Evolutionary conservation across 2,329 filamentous ascomycete genomes (phyloP).

Genomic region (Trichoderma gracile): DNA sequence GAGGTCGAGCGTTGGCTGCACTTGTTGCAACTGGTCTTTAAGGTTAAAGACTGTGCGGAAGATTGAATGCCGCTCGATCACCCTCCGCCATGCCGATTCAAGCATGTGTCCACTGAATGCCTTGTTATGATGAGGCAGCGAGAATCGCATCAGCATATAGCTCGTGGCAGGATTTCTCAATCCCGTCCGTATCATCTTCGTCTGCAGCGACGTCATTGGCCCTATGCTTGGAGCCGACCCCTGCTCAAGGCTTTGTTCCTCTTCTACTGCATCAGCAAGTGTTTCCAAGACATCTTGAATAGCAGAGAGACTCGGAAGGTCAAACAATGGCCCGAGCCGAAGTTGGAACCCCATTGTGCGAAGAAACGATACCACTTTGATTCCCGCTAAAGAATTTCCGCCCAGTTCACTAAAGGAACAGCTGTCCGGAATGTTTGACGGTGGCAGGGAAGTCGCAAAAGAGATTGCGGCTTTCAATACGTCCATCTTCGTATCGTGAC

Average conservation of each 20-base stretch:
- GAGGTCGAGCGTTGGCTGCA: not conserved
- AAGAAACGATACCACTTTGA: slow-evolving; percentile 6
- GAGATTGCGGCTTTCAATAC: not conserved
- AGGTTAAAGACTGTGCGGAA: slow-evolving; percentile 3
- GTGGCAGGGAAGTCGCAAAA: not conserved
- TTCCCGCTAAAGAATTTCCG: not conserved
- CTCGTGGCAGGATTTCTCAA: not conserved
- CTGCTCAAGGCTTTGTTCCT: not conserved
- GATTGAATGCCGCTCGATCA: slow-evolving; percentile 1
- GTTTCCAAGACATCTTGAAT: not conserved
- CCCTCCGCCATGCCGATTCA: not conserved
- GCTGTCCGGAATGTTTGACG: not conserved
- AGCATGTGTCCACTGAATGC: not conserved
- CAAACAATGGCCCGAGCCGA: not conserved
- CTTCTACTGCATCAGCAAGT: not conserved
- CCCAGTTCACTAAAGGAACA: slow-evolving; percentile 1
- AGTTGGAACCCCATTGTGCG: not conserved
- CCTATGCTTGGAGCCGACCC: not conserved
- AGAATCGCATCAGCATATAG: not conserved
- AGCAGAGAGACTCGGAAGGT: not conserved
- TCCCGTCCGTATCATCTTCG: slow-evolving; percentile 4
- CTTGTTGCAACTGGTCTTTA: not conserved
- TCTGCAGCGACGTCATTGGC: not conserved
- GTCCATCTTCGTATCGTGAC: not conserved
- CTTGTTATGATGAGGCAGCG: not conserved